Conservation (phyloP, 306 rosid species). For the Delonix regia region DNA sequence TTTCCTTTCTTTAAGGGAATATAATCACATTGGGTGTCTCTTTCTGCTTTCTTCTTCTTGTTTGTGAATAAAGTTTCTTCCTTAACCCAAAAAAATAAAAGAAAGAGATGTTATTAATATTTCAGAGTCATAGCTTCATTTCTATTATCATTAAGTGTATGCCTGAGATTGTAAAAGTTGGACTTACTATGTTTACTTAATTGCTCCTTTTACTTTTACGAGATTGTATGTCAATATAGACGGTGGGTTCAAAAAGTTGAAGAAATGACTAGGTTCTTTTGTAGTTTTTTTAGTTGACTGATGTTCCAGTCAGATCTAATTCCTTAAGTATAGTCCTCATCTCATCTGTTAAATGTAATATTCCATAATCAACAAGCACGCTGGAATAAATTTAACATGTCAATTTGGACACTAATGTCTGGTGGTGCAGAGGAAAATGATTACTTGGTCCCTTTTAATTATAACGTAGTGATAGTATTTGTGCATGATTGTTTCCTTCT, state of each 20-base stretch:
- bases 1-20: conserved; percentile 20
- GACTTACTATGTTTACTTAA: conserved; percentile 11
- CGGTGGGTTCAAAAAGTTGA: conserved; percentile 14
- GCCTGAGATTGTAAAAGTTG: neutral
- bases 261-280: neutral
- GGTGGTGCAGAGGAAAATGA: neutral
- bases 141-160: conserved; percentile 17
- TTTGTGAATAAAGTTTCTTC: neutral
- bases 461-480: too few species aligned
- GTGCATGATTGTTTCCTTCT: neutral
- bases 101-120: neutral
- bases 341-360: conserved; percentile 17
- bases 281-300: conserved; percentile 14
- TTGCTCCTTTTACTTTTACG: conserved; percentile 13
- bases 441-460: too few species aligned
- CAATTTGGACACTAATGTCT: neutral
- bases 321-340: neutral
- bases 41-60: conserved; percentile 13
- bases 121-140: conserved; percentile 3
- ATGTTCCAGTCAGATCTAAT: conserved; percentile 16
- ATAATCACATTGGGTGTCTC: conserved; percentile 17
- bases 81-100: neutral
- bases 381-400: conserved; percentile 10
- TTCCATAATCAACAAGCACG: neutral
- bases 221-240: conserved; percentile 10